Conservation (phyloP, 2,329 filamentous ascomycete species). For the Arachnopeziza araneosa region DNA sequence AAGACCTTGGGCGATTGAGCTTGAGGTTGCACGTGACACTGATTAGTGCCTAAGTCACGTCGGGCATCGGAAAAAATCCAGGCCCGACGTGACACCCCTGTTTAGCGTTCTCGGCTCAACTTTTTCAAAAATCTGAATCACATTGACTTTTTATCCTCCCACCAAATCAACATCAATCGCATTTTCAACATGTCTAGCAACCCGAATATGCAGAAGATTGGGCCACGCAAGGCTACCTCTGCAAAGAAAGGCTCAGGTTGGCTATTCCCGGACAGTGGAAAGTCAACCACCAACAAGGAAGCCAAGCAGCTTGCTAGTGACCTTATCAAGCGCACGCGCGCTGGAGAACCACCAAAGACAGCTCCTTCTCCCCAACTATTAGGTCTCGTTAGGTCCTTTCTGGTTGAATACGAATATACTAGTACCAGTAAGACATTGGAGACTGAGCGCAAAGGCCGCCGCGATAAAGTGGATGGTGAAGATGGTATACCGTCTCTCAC, state of each 20-base stretch:
- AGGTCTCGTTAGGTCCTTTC: constrained; percentile 60
- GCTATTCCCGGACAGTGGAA: constrained; percentile 26
- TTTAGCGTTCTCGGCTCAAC: neutral
- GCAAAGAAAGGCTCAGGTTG: constrained; percentile 25
- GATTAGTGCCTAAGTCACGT: neutral
- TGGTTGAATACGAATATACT: constrained; percentile 59
- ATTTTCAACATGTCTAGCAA: constrained; percentile 24
- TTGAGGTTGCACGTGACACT: neutral
- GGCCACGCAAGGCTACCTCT: constrained; percentile 24
- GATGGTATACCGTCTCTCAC: constrained; percentile 32
- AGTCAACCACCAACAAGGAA: constrained; percentile 22
- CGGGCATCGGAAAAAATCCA: neutral
- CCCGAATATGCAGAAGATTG: constrained; percentile 30
- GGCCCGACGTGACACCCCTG: neutral
- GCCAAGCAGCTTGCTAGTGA: constrained; percentile 27
- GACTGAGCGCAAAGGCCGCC: constrained; percentile 49
- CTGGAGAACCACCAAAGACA: constrained; percentile 22
- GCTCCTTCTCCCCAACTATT: constrained; percentile 56
- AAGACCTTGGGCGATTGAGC: too few relatives aligned
- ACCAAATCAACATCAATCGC: neutral
- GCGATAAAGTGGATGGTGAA: constrained; percentile 35
- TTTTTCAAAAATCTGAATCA: neutral
- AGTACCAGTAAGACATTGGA: constrained; percentile 56
- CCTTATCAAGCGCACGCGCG: constrained; percentile 24
- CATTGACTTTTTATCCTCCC: neutral